Evolutionary conservation across 768 basidiomycete genomes (phyloP).

Genomic region (Suillus hirtellus): DNA sequence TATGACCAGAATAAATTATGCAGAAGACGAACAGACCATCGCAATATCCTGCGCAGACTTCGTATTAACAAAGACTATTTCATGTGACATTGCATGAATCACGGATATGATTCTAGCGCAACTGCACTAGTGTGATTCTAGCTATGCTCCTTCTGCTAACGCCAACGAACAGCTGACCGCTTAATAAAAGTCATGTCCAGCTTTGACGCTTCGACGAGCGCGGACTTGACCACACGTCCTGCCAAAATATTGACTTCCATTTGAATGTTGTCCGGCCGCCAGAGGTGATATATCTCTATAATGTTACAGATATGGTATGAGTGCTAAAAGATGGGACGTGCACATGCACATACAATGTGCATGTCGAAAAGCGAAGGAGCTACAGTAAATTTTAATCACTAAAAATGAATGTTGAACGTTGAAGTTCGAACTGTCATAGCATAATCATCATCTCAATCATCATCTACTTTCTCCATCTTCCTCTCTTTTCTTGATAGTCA

Average conservation of each 20-base stretch:
- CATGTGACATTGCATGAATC: not conserved
- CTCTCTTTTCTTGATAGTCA: slow-evolving; percentile 54
- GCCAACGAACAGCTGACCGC: not conserved
- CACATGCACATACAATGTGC: not conserved
- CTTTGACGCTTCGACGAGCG: not conserved
- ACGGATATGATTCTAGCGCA: not conserved
- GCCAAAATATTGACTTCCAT: not conserved
- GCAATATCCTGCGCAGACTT: not conserved
- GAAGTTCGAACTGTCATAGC: no score
- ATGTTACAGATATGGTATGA: not conserved
- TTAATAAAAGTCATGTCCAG: not conserved
- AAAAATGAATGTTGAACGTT: no score
- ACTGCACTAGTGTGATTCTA: not conserved
- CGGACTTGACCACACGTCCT: not conserved
- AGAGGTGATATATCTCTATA: not conserved
- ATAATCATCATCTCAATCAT: not conserved
- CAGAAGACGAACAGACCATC: not conserved
- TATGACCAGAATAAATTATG: not conserved
- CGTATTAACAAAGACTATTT: not conserved
- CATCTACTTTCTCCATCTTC: slow-evolving; percentile 17
- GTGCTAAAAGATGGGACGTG: not conserved
- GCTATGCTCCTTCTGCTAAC: not conserved
- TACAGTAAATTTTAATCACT: not conserved
- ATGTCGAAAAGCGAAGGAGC: not conserved
- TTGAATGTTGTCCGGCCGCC: no score